Evolutionary conservation across 257 asterid genomes (phyloP), one percentile per base, ranked within the genome.

Genomic region (Eustoma russellianum): DNA sequence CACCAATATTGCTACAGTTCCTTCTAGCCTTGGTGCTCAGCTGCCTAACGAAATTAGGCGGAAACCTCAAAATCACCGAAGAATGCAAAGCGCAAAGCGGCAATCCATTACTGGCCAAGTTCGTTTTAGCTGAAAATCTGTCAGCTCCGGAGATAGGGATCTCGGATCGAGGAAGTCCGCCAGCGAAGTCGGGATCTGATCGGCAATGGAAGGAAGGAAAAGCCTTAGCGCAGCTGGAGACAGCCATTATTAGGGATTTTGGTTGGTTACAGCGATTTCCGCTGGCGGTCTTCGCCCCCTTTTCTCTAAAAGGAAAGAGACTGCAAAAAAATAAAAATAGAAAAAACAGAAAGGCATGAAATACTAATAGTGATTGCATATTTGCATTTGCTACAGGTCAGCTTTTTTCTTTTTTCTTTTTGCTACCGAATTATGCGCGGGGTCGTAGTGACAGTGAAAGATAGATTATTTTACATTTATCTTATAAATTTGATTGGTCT

Each of bases 1-100:
- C 94, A 41, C 98, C 96, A 53, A 92, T 92, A 70, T 87, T 92
- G 82, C 97, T 79, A 62, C 98, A 92, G 74, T 92, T 92, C 67
- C 97, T 65, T 58, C 97, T 73, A 40, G 97, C 95, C 83, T 92
- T 92, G 46, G 56, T 79, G 75, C 95, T 87, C 57, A 92, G 86
- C 93, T 92, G 98, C 64, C 96, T 73, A 56, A 88, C 97, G 70
- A 92, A 85, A 69, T 88, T 92, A 10, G 98, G 98, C 17, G 97
- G 98, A 62, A 92, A 92, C 71, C 74, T 73, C 46, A 78, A 49
- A 56, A 87, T 85, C 44, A 70, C 71, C 11, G 97, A 82, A 4
- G 97, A 92, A 2, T 90, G 85, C 33, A 82, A 47, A 30, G 78
- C 81, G 67, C 50, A 53, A 46, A 68, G 65, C 59, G 59, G 57